Percentiles rank a stretch among this genome's conserved stretches.
These are phyloP conservation scores for Yamadazyma diddensiae DNA, from an alignment of 1,139 yeast species.

Conservation along the genomic window DNA sequence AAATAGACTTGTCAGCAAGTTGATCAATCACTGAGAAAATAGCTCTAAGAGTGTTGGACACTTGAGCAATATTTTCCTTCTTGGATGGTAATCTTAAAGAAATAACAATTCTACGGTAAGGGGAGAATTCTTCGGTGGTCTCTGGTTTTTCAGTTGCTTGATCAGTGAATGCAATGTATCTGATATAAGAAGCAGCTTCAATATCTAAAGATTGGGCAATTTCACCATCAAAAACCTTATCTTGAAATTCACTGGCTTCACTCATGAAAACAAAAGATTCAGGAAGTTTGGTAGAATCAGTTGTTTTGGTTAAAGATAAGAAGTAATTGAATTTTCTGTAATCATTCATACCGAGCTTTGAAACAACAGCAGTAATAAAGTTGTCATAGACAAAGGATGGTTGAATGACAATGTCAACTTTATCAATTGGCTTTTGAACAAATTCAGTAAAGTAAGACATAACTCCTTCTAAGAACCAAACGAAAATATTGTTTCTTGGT, in stretches of 20 bases:
- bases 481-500: constrained; percentile 78
- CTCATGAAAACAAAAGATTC: constrained; percentile 81
- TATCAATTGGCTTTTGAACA: constrained; percentile 56
- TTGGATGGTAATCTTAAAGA: constrained; percentile 49
- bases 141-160: constrained; percentile 70
- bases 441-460: constrained; percentile 53
- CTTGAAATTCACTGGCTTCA: constrained; percentile 81
- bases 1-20: constrained; percentile 42
- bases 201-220: constrained; percentile 48
- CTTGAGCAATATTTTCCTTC: constrained; percentile 43
- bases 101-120: constrained; percentile 55
- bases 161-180: constrained; percentile 78
- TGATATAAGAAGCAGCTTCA: constrained; percentile 50
- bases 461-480: constrained; percentile 56
- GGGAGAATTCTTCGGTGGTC: constrained; percentile 46
- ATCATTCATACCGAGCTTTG: constrained; percentile 79
- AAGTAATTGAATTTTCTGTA: constrained; percentile 75
- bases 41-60: constrained; percentile 48
- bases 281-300: constrained; percentile 70
- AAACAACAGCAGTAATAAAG: constrained; percentile 79
- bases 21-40: constrained; percentile 54
- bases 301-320: constrained; percentile 79
- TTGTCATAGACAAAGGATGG: constrained; percentile 61
- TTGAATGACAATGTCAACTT: constrained; percentile 57
- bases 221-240: constrained; percentile 49